These are phyloP conservation scores for Fusarium devonianum DNA, from an alignment of 2,329 filamentous ascomycete species.

Conservation along the genomic window DNA sequence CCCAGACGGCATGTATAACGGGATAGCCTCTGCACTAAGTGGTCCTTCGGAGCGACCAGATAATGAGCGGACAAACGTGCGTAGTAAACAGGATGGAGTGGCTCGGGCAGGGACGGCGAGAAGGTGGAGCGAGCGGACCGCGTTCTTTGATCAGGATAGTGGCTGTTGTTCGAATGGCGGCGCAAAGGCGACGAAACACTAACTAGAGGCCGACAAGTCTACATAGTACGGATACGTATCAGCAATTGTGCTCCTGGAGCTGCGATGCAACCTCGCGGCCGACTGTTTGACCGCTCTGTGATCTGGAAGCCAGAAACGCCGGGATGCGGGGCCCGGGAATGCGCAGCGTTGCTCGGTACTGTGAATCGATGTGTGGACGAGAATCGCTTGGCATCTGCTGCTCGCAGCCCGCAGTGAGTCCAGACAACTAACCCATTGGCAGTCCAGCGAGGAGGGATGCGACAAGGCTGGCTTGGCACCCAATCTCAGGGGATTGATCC, in stretches of 20 bases:
- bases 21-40: background rate
- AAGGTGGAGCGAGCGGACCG: background rate
- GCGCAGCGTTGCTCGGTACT: constrained; percentile 19
- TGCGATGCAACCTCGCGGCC: constrained; percentile 15
- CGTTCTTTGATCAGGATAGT: constrained; percentile 7
- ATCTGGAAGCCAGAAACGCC: background rate
- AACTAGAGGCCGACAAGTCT: too few relatives aligned
- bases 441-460: background rate
- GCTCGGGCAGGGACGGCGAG: constrained; percentile 5
- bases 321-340: constrained; percentile 31
- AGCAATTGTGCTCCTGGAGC: too few relatives aligned
- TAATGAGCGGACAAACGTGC: constrained; percentile 17
- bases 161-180: constrained; percentile 21
- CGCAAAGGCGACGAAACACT: constrained; percentile 3
- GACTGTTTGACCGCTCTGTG: constrained; percentile 26
- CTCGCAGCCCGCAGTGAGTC: constrained; percentile 20
- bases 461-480: constrained; percentile 20
- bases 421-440: constrained; percentile 16
- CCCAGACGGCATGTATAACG: constrained; percentile 29
- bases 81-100: constrained; percentile 22
- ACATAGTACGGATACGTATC: constrained; percentile 1
- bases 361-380: constrained; percentile 9
- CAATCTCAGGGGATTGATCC: too few relatives aligned
- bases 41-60: background rate
- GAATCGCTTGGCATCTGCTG: constrained; percentile 17